phyloP scores from a whole-genome alignment of 1,284 basidiomycete species.

The Sutorius eximius region DNA sequence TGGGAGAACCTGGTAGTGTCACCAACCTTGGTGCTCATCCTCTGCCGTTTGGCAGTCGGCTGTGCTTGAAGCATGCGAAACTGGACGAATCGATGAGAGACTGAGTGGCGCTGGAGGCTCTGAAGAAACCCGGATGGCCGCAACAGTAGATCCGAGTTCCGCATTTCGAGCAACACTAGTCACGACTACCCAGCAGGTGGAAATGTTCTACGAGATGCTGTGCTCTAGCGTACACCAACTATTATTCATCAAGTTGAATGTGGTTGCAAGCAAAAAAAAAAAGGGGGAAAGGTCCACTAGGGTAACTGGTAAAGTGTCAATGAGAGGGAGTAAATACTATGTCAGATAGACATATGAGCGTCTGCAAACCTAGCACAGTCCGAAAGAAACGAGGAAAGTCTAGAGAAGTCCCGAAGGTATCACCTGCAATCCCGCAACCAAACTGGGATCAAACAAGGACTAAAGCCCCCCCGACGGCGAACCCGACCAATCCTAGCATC shows the following conservation, averaged over 20 bases:
- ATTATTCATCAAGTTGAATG: constrained; percentile 15
- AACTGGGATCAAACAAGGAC: constrained; percentile 40
- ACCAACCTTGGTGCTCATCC: constrained; percentile 44
- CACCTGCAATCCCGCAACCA: constrained; percentile 7
- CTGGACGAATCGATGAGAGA: constrained; percentile 7
- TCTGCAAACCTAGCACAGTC: constrained; percentile 20
- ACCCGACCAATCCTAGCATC: constrained; percentile 38
- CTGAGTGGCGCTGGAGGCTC: background rate
- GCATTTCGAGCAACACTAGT: background rate
- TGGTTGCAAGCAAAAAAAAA: constrained; percentile 5
- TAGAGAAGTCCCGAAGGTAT: constrained; percentile 13
- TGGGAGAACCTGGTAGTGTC: background rate
- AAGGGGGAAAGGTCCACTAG: constrained; percentile 21
- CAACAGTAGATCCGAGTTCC: background rate
- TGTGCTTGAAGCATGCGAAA: constrained; percentile 36
- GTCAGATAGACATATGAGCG: constrained; percentile 21
- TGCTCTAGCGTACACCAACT: constrained; percentile 29
- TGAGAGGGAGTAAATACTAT: constrained; percentile 25
- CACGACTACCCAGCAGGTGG: background rate
- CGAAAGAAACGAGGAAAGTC: constrained; percentile 16
- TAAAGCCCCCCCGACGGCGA: constrained; percentile 48
- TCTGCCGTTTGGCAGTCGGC: constrained; percentile 48
- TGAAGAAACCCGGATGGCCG: background rate
- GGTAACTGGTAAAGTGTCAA: constrained; percentile 27
- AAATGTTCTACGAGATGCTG: constrained; percentile 17